Conservation (phyloP, 768 basidiomycete genomes). For the Rickenella mellea region DNA sequence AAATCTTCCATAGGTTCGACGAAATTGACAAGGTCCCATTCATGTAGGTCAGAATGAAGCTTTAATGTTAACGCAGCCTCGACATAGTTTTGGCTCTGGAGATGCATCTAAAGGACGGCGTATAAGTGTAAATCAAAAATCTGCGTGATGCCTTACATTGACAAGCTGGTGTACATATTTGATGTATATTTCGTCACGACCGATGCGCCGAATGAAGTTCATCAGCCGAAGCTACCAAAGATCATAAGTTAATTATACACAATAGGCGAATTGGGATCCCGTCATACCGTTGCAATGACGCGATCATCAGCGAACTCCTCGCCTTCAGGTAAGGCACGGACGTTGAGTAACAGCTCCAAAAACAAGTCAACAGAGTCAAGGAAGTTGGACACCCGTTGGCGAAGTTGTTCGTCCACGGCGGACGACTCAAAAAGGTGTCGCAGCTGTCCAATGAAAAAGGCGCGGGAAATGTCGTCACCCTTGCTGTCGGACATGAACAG, state of each 20-base stretch:
- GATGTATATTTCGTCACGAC: constrained; percentile 88
- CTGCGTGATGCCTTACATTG: constrained; percentile 42
- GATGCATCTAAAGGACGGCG: constrained; percentile 51
- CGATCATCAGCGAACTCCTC: constrained; percentile 94
- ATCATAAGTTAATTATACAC: not conserved
- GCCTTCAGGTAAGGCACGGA: constrained; percentile 83
- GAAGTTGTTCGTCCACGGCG: constrained; percentile 70
- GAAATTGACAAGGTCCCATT: constrained; percentile 78
- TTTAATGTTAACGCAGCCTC: constrained; percentile 92
- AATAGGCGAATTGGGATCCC: not conserved
- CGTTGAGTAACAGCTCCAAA: constrained; percentile 80
- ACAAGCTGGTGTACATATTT: constrained; percentile 95
- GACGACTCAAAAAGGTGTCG: constrained; percentile 83
- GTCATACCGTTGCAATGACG: constrained; percentile 74
- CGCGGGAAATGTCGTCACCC: constrained; percentile 82
- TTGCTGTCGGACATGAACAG: constrained; percentile 92
- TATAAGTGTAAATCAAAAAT: not conserved
- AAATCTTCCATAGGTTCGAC: constrained; percentile 86
- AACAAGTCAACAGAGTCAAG: constrained; percentile 87
- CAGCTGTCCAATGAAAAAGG: constrained; percentile 88
- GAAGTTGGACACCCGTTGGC: constrained; percentile 71
- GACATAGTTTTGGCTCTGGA: constrained; percentile 82
- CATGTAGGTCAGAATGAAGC: constrained; percentile 86
- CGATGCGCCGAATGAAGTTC: constrained; percentile 89
- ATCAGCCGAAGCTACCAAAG: constrained; percentile 64